Evolutionary conservation across 2,329 filamentous ascomycete species (phyloP), one percentile per base, ranked within the genome.

Genomic region (Fusarium aywerte): DNA sequence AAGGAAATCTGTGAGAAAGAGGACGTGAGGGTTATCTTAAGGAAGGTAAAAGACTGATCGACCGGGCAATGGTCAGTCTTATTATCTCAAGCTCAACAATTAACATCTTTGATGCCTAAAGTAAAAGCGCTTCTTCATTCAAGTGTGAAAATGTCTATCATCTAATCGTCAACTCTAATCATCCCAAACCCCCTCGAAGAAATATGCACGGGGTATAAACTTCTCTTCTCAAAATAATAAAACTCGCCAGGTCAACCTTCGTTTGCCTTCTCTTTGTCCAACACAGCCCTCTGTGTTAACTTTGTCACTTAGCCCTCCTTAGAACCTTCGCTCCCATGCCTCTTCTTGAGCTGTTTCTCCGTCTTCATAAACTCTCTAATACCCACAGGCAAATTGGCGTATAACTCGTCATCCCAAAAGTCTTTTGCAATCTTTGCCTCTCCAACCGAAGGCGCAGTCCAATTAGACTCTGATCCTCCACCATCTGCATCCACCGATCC

Each of bases 281-380:
- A n/a, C n/a, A 20, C 21, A 27, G 16, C 16, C n/a, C n/a, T n/a
- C n/a, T 6, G 21, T 7, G 23, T 5, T 18, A 23, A 21, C n/a
- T 3, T 40, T 27, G n/a, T 9, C 18, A 18, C 11, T 55, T 25
- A 83, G n/a, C 79, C 80, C 2, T 82, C 81, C n/a, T 75, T 50
- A 3, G 80, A 82, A n/a, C 84, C 82, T 55, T 89, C 87, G 50
- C 82, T 80, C 72, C 80, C 78, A 76, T 94, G 92, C 78, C 88
- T 90, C 77, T 92, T 84, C 78, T 92, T 95, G 62, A 99, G 79
- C 77, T 84, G 90, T 85, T 98, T 98, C 82, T 99, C 96, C 62
- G 90, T 93, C 82, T 91, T 93, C 95, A 99, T 98, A 74, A 99
- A 99, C 78, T 97, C 95, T 64, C 92, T 84, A 68, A 99, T 97